These are phyloP conservation scores for Aspergillus hortae DNA, from an alignment of 2,329 filamentous ascomycete species.

Conservation along the genomic window DNA sequence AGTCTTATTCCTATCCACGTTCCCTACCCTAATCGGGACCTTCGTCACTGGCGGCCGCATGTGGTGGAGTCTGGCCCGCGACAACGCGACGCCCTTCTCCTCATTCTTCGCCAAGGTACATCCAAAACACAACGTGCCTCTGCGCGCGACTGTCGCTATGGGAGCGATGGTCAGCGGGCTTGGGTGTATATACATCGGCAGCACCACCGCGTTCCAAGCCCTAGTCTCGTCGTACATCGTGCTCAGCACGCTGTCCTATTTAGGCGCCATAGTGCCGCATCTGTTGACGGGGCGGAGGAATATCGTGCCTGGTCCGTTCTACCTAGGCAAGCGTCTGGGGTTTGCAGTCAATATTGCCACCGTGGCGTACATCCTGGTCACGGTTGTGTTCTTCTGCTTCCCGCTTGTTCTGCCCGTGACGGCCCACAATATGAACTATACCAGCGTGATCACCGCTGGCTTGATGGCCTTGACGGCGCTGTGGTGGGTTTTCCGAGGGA, in stretches of 20 bases:
- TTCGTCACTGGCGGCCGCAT: conserved; percentile 57
- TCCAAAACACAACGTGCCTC: conserved; percentile 47
- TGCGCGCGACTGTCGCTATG: conserved; percentile 55
- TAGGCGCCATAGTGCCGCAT: conserved; percentile 61
- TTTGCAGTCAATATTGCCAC: conserved; percentile 52
- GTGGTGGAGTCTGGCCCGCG: conserved; percentile 59
- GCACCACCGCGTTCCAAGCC: conserved; percentile 63
- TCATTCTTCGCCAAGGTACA: conserved; percentile 48
- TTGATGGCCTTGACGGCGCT: conserved; percentile 29
- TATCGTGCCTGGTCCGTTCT: conserved; percentile 57
- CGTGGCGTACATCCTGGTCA: conserved; percentile 57
- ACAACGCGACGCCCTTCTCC: conserved; percentile 55
- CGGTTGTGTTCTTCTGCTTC: conserved; percentile 63
- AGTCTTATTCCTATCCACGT: conserved; percentile 53
- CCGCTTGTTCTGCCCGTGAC: conserved; percentile 47
- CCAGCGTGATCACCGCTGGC: conserved; percentile 37
- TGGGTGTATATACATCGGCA: conserved; percentile 64
- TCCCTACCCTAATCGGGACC: conserved; percentile 51
- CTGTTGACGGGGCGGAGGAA: conserved; percentile 44
- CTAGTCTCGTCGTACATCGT: conserved; percentile 61
- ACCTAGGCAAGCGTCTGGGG: conserved; percentile 48
- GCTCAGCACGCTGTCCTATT: conserved; percentile 55
- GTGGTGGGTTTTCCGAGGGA: conserved; percentile 33
- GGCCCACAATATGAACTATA: conserved; percentile 53
- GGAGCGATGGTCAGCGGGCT: conserved; percentile 52